These are phyloP conservation scores for Pleurostoma richardsiae DNA, from an alignment of 2,329 filamentous ascomycete species.

Conservation along the genomic window DNA sequence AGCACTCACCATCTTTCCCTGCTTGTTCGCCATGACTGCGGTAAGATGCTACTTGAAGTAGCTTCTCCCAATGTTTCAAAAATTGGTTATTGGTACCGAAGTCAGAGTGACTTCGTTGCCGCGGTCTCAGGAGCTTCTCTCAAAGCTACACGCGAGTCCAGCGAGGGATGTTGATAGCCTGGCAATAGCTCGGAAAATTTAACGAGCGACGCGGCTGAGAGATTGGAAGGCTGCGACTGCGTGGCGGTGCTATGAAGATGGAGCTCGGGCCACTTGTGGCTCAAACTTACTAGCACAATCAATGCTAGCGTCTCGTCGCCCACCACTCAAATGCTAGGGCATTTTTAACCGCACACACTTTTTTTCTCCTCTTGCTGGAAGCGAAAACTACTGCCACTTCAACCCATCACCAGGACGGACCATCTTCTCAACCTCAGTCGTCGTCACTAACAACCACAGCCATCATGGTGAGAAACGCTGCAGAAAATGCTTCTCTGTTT, in stretches of 20 bases:
- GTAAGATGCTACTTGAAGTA: constrained; percentile 32
- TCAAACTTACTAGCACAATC: not conserved
- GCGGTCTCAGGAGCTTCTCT: constrained; percentile 27
- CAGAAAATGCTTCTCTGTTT: not conserved
- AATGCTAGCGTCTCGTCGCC: not conserved
- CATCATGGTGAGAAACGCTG: constrained; percentile 30
- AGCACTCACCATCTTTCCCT: constrained; percentile 95
- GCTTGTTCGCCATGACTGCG: constrained; percentile 76
- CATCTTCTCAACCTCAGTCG: constrained; percentile 6
- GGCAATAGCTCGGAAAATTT: constrained; percentile 6
- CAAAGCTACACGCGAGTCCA: constrained; percentile 35
- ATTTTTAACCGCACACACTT: constrained; percentile 1
- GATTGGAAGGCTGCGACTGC: constrained; percentile 3
- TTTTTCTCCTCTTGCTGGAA: not conserved
- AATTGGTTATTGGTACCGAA: constrained; percentile 35
- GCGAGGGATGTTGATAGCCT: constrained; percentile 21
- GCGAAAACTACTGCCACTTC: constrained; percentile 9
- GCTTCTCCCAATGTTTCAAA: constrained; percentile 35
- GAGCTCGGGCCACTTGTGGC: constrained; percentile 14
- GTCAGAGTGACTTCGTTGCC: constrained; percentile 28
- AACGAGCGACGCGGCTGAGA: constrained; percentile 6
- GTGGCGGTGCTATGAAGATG: not conserved
- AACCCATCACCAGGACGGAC: constrained; percentile 1
- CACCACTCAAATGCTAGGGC: not conserved
- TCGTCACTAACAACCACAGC: constrained; percentile 5